Base-by-base conservation (phyloP, 1,284 basidiomycete species). In the Peniophora sp. region DNA sequence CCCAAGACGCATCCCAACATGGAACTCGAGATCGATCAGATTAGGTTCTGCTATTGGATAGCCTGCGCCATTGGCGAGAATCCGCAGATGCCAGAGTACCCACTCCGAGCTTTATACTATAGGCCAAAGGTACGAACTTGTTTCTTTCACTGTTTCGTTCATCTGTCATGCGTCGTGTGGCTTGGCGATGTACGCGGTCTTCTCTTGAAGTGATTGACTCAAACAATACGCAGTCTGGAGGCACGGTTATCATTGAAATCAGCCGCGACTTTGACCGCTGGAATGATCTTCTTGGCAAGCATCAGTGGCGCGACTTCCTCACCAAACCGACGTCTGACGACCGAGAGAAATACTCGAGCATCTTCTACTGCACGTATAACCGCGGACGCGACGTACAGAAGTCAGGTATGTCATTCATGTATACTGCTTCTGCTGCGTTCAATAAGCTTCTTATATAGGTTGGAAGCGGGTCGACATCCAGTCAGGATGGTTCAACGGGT, bases 211-310 rank as follows among this genome's bases (percentile, higher is more conserved):
- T 9, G 11, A 10, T 47, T 17, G 36, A 17, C 19, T 24, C 8
- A 24, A 47, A 32, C 27, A 12, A 43, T 19, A 9, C 45, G 41
- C 55, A 86, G 83, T 73, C 82, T 1, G 73, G 76, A n/a, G 79
- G 75, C 39, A 82, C 80, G 70, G 74, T 87, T 34, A 69, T 88
- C 32, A 69, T 87, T 45, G 83, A 86, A 53, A 63, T 87, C 49
- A 65, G 65, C 22, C 72, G 74, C 8, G 56, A 61, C 0, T 70
- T 64, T 46, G 48, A 58, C 1, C 50, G 70, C 38, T 71, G 74
- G 48, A 66, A 73, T 16, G 60, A 59, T 6, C 60, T 89, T 2
- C 69, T 88, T 9, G 85, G 85, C 38, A 77, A 77, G 57, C 85
- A 89, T 58, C 68, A 70, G 25, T 88, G 85, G 85, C 54, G 58